Evolutionary conservation across 2,329 filamentous ascomycete genomes (phyloP).

Genomic region (Cordyceps cateniannulata): DNA sequence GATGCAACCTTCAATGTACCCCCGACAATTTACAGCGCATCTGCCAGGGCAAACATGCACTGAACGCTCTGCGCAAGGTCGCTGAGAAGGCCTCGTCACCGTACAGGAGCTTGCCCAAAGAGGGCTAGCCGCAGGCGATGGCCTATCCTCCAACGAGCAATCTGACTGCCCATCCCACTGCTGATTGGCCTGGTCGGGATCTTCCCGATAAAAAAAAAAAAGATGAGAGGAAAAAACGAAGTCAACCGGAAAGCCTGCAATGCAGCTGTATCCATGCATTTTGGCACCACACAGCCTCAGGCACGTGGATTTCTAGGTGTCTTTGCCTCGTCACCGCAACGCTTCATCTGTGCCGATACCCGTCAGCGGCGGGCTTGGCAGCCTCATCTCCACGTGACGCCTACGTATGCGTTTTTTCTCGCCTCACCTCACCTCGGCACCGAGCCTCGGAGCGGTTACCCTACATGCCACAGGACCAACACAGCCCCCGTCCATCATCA

Average conservation of each 20-base stretch:
- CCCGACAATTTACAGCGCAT: not conserved
- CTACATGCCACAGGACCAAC: not conserved
- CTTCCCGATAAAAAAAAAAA: not conserved
- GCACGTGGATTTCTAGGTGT: not conserved
- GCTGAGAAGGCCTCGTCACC: not conserved
- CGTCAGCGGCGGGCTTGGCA: conserved; percentile 8
- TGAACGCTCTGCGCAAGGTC: not conserved
- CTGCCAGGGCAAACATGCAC: not conserved
- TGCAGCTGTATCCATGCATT: not conserved
- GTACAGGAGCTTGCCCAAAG: not conserved
- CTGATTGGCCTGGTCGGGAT: not conserved
- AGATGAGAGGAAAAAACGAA: not conserved
- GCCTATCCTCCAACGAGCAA: not conserved
- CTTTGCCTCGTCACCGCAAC: not conserved
- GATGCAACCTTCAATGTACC: not conserved
- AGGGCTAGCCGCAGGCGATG: not conserved
- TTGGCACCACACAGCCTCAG: not conserved
- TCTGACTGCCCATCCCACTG: not conserved
- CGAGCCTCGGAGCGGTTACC: not conserved
- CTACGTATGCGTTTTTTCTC: conserved; percentile 2
- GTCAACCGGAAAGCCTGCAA: not conserved
- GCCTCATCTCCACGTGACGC: conserved; percentile 2
- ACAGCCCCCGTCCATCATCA: not conserved
- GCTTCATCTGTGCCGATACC: not conserved
- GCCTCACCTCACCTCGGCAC: not conserved